Evolutionary conservation across 2,329 filamentous ascomycete species (phyloP).

Genomic region (Fusarium albosuccineum): DNA sequence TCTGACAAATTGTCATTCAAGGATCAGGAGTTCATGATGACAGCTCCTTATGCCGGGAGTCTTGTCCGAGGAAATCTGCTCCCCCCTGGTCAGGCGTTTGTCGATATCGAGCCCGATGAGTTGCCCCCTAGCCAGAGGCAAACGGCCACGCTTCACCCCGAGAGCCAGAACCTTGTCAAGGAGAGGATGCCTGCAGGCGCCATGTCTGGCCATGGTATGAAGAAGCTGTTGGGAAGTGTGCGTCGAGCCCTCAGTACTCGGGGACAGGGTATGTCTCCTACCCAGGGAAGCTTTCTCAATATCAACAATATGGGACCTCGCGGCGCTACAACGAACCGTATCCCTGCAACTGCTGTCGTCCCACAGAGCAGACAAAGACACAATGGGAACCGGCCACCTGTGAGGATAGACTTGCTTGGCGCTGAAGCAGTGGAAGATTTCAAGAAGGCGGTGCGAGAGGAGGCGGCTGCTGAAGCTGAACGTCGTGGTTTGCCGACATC

Average conservation of each 20-base stretch:
- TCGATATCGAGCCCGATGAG: slow-evolving; percentile 72
- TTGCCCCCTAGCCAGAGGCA: slow-evolving; percentile 62
- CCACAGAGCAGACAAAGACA: slow-evolving; percentile 64
- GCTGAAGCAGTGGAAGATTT: slow-evolving; percentile 84
- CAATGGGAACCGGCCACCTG: slow-evolving; percentile 62
- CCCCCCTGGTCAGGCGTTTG: slow-evolving; percentile 84
- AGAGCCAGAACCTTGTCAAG: slow-evolving; percentile 57
- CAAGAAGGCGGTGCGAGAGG: slow-evolving; percentile 78
- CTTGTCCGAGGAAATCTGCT: slow-evolving; percentile 89
- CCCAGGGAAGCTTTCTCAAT: slow-evolving; percentile 62
- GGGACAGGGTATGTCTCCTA: slow-evolving; percentile 59
- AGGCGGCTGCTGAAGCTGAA: slow-evolving; percentile 59
- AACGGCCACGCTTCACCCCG: slow-evolving; percentile 66
- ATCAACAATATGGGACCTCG: slow-evolving; percentile 63
- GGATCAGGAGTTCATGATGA: slow-evolving; percentile 69
- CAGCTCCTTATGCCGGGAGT: slow-evolving; percentile 80
- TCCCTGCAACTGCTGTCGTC: slow-evolving; percentile 71
- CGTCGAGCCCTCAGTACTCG: slow-evolving; percentile 81
- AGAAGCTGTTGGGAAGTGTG: slow-evolving; percentile 87
- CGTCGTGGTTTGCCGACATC: slow-evolving; percentile 39
- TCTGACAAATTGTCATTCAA: slow-evolving; percentile 64
- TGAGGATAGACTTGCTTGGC: slow-evolving; percentile 86
- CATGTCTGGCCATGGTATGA: slow-evolving; percentile 81
- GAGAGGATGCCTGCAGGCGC: slow-evolving; percentile 65
- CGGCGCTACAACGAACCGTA: slow-evolving; percentile 68